These are phyloP conservation scores for Dipteronia sinensis DNA, from an alignment of 345 rosid genomes.

Conservation along the genomic window DNA sequence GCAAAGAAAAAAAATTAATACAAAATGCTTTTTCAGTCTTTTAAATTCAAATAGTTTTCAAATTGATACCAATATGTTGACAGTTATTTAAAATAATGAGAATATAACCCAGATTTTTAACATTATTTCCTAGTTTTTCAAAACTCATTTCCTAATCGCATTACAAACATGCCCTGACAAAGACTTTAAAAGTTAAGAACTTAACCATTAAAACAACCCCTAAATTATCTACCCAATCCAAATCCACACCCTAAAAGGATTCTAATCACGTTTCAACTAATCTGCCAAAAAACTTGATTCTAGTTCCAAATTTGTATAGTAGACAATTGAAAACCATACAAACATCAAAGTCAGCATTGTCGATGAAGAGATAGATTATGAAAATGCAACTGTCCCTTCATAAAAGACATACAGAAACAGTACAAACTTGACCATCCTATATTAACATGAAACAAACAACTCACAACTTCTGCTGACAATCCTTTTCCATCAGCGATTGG, in stretches of 20 bases:
- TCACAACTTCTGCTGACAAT: not conserved
- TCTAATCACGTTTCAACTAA: not conserved
- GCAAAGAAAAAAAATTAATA: not conserved
- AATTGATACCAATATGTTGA: not conserved
- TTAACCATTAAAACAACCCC: not conserved
- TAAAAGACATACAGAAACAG: not conserved
- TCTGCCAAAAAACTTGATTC: not conserved
- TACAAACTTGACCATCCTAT: not conserved
- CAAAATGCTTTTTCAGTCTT: not conserved
- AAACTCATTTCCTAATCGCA: not conserved
- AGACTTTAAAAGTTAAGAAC: not conserved
- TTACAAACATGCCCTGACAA: not conserved
- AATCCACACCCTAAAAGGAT: not conserved
- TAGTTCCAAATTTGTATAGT: not conserved
- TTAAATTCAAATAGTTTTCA: no score
- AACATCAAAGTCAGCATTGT: not conserved
- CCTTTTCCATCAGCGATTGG: not conserved
- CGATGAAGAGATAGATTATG: not conserved
- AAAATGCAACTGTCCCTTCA: not conserved
- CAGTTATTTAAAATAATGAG: not conserved
- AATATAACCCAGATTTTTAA: not conserved
- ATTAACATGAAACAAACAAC: not conserved
- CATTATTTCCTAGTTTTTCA: no score
- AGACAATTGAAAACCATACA: not conserved
- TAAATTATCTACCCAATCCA: not conserved